Base-by-base conservation (phyloP, 169 alveolate species). In the Plasmodium coatneyi region DNA sequence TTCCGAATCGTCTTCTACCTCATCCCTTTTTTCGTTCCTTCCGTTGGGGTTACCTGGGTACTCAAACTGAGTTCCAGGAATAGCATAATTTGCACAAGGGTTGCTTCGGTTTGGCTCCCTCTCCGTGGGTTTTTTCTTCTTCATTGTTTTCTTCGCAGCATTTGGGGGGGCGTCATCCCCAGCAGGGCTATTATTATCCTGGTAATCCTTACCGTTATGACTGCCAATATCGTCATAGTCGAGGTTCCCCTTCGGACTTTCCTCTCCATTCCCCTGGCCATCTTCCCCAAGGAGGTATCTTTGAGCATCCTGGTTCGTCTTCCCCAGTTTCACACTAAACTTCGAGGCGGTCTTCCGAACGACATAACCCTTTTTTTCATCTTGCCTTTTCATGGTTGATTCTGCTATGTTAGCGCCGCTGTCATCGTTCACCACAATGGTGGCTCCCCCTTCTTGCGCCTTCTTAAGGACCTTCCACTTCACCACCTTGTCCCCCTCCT, bases 381-480 rank as follows among this genome's bases (percentile, higher is more conserved):
- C 76, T n/a, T 66, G n/a, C n/a, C 10, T 66, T 6, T 1, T 2
- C 36, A 9, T 28, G 36, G 39, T 10, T 28, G 76, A 66, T 25
- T 19, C 36, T n/a, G 36, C 76, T 39, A 25, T 9, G 36, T 25
- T 10, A 66, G 76, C n/a, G 22, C n/a, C n/a, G 36, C 1, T 25
- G 12, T 16, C n/a, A 7, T 19, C 36, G 36, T 66, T 28, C 41
- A 28, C 6, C 14, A 12, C 30, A 19, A 7, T 39, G 30, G 52
- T 60, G 78, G 52, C 71, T 12, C 19, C 36, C 34, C 76, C 66
- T 4, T 84, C 83, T 25, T 83, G 83, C 9, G 25, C 76, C 36
- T 84, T 84, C 41, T 84, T 84, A 25, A 71, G 22, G 36, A 71
- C 78, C 79, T 71, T 84, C 34, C 56, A 32, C 78, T 71, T 84